Evolutionary conservation across 345 rosid genomes (phyloP), one percentile per base, ranked within the genome.

Genomic region (Moricandia arvensis): DNA sequence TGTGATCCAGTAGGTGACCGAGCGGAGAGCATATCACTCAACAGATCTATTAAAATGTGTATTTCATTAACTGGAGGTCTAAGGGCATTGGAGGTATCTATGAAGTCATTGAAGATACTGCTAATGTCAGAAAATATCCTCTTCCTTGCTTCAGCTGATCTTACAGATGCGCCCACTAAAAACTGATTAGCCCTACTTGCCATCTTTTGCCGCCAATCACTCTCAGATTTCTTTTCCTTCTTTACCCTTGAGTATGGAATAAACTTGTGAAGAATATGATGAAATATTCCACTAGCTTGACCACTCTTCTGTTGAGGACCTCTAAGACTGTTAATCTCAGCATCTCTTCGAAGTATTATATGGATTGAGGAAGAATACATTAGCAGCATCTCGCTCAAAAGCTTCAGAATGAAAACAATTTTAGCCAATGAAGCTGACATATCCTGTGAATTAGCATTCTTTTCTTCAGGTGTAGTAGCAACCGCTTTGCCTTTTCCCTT

Each of bases 401-500:
- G 92, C 86, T 94, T 94, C 86, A 94, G 82, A 78, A 90, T 74
- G 80, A 94, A 91, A 53, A 86, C 98, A 72, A 85, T 82, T 83
- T 90, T 91, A 75, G 98, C 98, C 75, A 91, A 84, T 3, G 86
- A 80, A 35, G 93, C 89, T 80, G 96, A 86, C 61, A 78, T 85
- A 78, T 91, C 95, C 63, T 82, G 93, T 21, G 76, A 60, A 66
- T 78, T 76, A 63, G 79, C 66, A 80, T 80, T 90, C 71, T 83
- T 84, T 74, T 78, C 91, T 35, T 85, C 95, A 71, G 89, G 70
- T 33, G 81, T 78, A 70, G 86, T 45, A 15, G 85, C 96, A 43
- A 94, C 74, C 31, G 96, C 97, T 83, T 91, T 94, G 66, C 98
- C 98, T 84, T 94, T 94, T 62, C 91, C 95, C 79, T 87, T 90